phyloP scores from a whole-genome alignment of 805 yeast species.

The Phaffomyces opuntiae region DNA sequence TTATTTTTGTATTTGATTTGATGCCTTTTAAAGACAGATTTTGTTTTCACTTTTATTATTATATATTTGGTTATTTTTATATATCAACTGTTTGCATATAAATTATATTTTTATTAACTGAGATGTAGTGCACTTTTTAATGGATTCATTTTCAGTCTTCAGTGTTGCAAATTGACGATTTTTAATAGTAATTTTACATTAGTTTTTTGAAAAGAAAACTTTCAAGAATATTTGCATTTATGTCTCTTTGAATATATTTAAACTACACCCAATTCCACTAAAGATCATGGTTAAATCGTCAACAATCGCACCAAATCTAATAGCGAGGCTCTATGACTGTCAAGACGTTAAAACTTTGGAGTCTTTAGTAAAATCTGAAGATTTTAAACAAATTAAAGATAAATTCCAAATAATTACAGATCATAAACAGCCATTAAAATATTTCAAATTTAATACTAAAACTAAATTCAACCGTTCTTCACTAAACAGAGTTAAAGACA shows the following conservation, averaged over 20 bases:
- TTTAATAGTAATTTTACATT: too few species aligned
- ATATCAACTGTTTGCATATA: slow-evolving; percentile 1
- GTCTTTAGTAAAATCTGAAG: neutral
- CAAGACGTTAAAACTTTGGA: neutral
- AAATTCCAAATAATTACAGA: slow-evolving; percentile 5
- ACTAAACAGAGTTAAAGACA: neutral
- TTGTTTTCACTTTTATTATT: neutral
- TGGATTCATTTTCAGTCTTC: too few species aligned
- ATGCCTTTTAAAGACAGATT: neutral
- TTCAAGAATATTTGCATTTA: neutral
- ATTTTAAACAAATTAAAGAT: neutral
- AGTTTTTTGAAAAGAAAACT: neutral
- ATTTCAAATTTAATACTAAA: neutral
- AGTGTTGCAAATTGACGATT: too few species aligned
- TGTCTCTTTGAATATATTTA: too few species aligned
- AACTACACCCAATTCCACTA: too few species aligned
- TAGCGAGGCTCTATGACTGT: neutral
- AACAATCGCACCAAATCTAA: neutral
- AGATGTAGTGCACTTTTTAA: neutral
- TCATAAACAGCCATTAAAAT: slow-evolving; percentile 5
- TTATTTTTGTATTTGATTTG: neutral
- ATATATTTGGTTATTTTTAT: neutral
- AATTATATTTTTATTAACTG: neutral
- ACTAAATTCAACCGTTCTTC: neutral
- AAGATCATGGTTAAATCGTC: neutral